These are phyloP conservation scores for Cladosporium phlei DNA, from an alignment of 2,329 filamentous ascomycete genomes.

Conservation along the genomic window DNA sequence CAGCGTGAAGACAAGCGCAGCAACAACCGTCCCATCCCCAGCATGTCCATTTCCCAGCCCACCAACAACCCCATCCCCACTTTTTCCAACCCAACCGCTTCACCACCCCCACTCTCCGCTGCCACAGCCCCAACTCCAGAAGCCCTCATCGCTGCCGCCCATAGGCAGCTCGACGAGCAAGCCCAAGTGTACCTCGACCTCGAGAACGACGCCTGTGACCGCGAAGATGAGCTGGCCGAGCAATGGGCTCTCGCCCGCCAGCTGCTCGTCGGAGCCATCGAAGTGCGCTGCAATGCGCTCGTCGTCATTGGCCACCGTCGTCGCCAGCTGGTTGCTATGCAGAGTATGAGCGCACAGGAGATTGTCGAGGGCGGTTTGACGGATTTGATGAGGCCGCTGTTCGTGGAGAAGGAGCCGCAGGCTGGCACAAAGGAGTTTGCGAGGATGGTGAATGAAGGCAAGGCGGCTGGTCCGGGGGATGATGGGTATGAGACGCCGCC, in stretches of 20 bases:
- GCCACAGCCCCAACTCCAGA: no score
- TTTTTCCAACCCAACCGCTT: no score
- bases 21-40: no score
- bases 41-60: no score
- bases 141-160: neutral
- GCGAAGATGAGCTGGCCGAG: neutral
- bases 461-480: neutral
- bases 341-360: no score
- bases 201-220: neutral
- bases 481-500: neutral
- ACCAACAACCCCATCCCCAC: no score
- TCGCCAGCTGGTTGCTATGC: no score
- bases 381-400: neutral
- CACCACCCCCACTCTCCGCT: no score
- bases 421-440: neutral
- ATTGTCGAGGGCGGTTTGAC: neutral
- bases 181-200: neutral
- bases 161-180: neutral
- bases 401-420: neutral
- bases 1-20: no score
- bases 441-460: neutral
- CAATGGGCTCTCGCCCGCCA: neutral
- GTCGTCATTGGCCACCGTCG: slow-evolving; percentile 7
- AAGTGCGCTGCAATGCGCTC: neutral
- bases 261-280: neutral